Conservation (phyloP, 2,329 filamentous ascomycete genomes). For the Cyphellophora europaea region DNA sequence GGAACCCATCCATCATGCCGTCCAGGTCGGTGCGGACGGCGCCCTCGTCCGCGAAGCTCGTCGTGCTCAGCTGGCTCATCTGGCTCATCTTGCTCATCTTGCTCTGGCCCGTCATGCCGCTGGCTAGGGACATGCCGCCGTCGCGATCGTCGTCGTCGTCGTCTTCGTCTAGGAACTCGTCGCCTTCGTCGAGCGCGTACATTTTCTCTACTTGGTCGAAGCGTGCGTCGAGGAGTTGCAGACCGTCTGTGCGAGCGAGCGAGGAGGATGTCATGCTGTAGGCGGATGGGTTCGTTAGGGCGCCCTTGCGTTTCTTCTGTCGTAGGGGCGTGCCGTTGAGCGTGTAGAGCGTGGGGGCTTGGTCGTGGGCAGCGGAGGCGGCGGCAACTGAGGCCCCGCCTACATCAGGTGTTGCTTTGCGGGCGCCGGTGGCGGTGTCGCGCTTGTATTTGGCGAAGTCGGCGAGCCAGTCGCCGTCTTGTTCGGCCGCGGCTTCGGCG, state of each 20-base stretch:
- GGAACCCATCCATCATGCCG: slow-evolving; percentile 84
- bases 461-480: slow-evolving; percentile 76
- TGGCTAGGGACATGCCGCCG: slow-evolving; percentile 41
- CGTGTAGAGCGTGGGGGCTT: slow-evolving; percentile 34
- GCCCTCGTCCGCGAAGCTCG: slow-evolving; percentile 32
- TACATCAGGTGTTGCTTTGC: slow-evolving; percentile 25
- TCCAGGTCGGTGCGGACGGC: slow-evolving; percentile 73
- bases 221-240: slow-evolving; percentile 73
- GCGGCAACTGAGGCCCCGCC: slow-evolving; percentile 29
- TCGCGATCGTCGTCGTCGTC: slow-evolving; percentile 35
- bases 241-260: slow-evolving; percentile 76
- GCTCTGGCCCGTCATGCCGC: slow-evolving; percentile 31
- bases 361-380: slow-evolving; percentile 29
- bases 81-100: no score
- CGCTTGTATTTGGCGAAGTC: slow-evolving; percentile 94
- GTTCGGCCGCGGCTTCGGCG: slow-evolving; percentile 31
- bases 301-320: slow-evolving; percentile 90
- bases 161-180: slow-evolving; percentile 35
- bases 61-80: slow-evolving; percentile 58
- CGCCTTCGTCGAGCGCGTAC: slow-evolving; percentile 56
- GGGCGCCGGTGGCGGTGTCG: slow-evolving; percentile 39
- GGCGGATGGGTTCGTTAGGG: slow-evolving; percentile 73
- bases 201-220: slow-evolving; percentile 87
- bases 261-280: slow-evolving; percentile 92
- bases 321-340: slow-evolving; percentile 59